Evolutionary conservation across 139 green algal species (phyloP), one percentile per base, ranked within the genome.

Genomic region (Micractinium sp.): DNA sequence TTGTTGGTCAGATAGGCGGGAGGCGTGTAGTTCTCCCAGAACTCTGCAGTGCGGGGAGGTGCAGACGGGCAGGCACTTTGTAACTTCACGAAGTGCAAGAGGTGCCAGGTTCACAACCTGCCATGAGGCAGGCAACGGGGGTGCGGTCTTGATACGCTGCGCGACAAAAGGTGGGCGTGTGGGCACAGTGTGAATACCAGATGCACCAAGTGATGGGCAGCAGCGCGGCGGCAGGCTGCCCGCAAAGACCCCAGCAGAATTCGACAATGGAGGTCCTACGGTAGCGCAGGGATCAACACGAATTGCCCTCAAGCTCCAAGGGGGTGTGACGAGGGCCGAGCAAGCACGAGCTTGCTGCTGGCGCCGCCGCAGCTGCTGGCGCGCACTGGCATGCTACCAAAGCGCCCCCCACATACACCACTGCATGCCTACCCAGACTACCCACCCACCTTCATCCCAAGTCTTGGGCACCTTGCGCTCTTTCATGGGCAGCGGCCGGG

Each of bases 1-100:
- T 78, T 88, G 93, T 97, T 97, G 29, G 56, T 79, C n/a, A 77
- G 63, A 27, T 63, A 41, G 1, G 35, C 35, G 0, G 76, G 73
- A 2, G 75, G 53, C 60, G 35, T 85, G 67, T 95, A 96, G 74
- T 94, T 93, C 25, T 96, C 92, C 89, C 91, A 94, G 41, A 94
- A 95, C 82, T 93, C 66, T 87, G 82, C 61, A 39, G 2, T 16
- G 73, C 3, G 63, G 22, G 14, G 14, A 71, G 20, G 63, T 3
- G 63, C 63, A 71, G 63, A 71, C 18, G 63, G 20, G 47, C 47
- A 9, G 47, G 47, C 47, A 20, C 14, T 36, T 18, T 2, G 74
- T 25, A 12, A 29, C 47, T 9, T 22, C 7, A 35, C 18, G 74
- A 20, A 20, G n/a, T 23, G 74, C 15, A 27, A 3, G 74, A n/a